Percentiles rank a stretch among this genome's conserved stretches.
phyloP scores from a whole-genome alignment of 176 grass and related monocot genomes.

The Carex littledalei region DNA sequence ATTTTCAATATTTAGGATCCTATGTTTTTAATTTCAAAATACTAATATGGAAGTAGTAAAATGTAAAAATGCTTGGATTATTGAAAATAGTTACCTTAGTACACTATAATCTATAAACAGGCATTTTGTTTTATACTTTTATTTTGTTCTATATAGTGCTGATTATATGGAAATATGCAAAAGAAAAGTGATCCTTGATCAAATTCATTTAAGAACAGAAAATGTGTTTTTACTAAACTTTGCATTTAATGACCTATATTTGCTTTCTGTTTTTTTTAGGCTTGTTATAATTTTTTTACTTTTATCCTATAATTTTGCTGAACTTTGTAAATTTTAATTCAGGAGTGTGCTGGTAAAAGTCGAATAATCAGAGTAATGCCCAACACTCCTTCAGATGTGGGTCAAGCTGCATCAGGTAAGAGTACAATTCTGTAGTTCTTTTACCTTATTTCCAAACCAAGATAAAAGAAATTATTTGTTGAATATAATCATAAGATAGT shows the following conservation, averaged over 20 bases:
- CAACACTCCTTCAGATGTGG: slow-evolving; percentile 92
- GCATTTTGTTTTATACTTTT: neutral
- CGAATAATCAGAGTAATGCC: slow-evolving; percentile 99
- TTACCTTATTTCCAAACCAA: neutral
- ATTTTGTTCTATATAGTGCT: neutral
- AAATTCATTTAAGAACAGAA: neutral
- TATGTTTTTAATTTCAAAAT: neutral
- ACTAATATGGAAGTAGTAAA: neutral
- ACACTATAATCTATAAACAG: neutral
- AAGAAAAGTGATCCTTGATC: neutral
- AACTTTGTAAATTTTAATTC: neutral
- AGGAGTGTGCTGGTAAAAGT: slow-evolving; percentile 91
- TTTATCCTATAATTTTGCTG: too few species aligned
- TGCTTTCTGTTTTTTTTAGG: neutral
- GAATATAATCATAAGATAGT: neutral
- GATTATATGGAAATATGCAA: neutral
- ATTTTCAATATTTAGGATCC: neutral
- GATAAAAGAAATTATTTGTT: neutral
- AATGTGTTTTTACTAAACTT: neutral
- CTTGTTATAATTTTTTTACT: neutral
- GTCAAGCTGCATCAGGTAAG: slow-evolving; percentile 91
- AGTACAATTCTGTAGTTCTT: neutral
- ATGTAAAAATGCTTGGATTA: neutral
- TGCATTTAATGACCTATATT: neutral
- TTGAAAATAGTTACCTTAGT: neutral